phyloP scores from a whole-genome alignment of 2,329 filamentous ascomycete species.

The Colletotrichum lini region DNA sequence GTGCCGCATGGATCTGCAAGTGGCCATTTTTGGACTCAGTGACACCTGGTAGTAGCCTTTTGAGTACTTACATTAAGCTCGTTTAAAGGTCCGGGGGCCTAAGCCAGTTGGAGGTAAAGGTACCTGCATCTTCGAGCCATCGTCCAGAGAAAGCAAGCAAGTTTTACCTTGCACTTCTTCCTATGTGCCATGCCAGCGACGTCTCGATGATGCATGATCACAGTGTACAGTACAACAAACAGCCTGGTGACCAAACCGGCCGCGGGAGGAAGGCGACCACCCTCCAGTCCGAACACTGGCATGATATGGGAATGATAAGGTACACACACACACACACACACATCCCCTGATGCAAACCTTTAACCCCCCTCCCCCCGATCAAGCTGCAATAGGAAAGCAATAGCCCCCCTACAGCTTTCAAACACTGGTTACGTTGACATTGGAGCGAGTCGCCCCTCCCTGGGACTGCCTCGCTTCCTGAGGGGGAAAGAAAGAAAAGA shows the following conservation, averaged over 20 bases:
- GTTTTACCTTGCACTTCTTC: background rate
- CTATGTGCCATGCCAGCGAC: background rate
- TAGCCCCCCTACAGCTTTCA: slow-evolving; percentile 12
- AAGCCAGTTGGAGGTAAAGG: background rate
- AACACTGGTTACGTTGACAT: background rate
- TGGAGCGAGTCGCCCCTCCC: background rate
- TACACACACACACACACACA: background rate
- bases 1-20: background rate
- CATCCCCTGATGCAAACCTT: background rate
- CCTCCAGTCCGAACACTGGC: background rate
- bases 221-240: background rate
- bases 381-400: background rate
- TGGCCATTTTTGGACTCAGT: slow-evolving; percentile 6
- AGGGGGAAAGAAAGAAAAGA: background rate
- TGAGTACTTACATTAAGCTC: background rate
- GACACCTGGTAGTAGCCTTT: slow-evolving; percentile 6
- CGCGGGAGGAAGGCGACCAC: background rate
- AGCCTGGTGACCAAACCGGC: background rate
- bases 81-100: background rate
- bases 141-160: slow-evolving; percentile 5
- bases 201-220: background rate
- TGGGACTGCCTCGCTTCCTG: slow-evolving; percentile 1
- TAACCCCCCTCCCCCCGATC: background rate
- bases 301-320: too few relatives aligned
- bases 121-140: slow-evolving; percentile 28